phyloP scores from a whole-genome alignment of 148 eudicot genomes.

The Camellia granthamiana region DNA sequence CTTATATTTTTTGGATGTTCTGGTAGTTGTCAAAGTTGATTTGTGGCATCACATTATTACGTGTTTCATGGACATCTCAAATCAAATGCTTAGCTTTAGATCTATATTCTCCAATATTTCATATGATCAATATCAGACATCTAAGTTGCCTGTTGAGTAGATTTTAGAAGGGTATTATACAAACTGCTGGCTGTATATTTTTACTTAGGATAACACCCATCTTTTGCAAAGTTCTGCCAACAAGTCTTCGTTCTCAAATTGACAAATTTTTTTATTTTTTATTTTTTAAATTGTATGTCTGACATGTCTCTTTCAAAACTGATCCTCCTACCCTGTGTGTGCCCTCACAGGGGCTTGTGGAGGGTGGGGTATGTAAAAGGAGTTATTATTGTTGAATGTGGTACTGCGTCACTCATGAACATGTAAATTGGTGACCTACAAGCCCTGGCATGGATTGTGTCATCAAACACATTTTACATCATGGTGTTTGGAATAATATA shows the following conservation, averaged over 20 bases:
- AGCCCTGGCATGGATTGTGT: neutral
- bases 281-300: too few species aligned
- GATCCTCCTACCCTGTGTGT: too few species aligned
- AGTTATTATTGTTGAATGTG: neutral
- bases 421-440: neutral
- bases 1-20: neutral
- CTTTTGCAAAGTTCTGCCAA: neutral
- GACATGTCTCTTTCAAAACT: too few species aligned
- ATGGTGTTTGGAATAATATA: neutral
- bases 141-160: neutral
- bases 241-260: neutral
- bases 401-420: neutral
- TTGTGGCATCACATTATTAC: neutral
- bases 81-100: neutral
- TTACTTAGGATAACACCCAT: neutral
- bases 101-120: neutral
- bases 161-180: neutral
- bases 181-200: neutral
- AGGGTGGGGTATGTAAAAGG: too few species aligned
- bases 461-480: neutral
- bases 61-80: neutral
- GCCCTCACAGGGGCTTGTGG: too few species aligned
- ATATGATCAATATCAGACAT: neutral
- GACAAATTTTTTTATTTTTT: neutral
- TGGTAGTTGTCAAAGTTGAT: constrained; percentile 2